These are phyloP conservation scores for Globisporangium ultimum DNA, from an alignment of 352 stramenopile genomes.

Conservation along the genomic window DNA sequence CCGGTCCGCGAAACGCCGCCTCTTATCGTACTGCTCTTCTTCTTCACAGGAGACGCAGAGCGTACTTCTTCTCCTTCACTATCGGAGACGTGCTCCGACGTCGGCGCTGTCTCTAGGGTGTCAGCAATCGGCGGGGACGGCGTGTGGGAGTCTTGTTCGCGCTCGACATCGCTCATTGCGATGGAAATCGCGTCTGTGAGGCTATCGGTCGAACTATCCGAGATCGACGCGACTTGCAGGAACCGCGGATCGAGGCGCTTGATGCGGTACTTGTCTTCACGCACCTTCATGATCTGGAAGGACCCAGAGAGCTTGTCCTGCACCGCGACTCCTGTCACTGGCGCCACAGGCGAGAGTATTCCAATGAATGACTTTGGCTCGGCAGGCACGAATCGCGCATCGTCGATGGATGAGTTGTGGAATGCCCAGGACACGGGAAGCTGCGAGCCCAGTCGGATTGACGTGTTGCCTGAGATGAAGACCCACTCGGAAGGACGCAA, in stretches of 20 bases:
- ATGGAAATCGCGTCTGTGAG: constrained; percentile 41
- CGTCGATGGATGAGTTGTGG: constrained; percentile 66
- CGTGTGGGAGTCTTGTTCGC: constrained; percentile 8
- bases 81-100: constrained; percentile 21
- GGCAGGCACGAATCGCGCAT: constrained; percentile 59
- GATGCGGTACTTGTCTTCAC: constrained; percentile 58
- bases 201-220: constrained; percentile 19
- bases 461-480: constrained; percentile 42
- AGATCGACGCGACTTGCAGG: constrained; percentile 22
- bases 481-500: constrained; percentile 47
- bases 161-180: constrained; percentile 17
- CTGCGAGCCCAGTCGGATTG: constrained; percentile 35
- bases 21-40: constrained; percentile 40
- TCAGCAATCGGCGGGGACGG: constrained; percentile 9
- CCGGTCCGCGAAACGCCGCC: constrained; percentile 24
- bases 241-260: constrained; percentile 55
- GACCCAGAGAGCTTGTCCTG: constrained; percentile 73
- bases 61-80: constrained; percentile 41
- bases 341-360: constrained; percentile 37
- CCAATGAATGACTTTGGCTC: constrained; percentile 59
- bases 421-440: constrained; percentile 68
- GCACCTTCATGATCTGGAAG: constrained; percentile 66
- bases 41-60: constrained; percentile 42
- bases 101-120: constrained; percentile 12
- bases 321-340: constrained; percentile 38